phyloP scores from a whole-genome alignment of 495 filamentous ascomycete genomes.

The Neurospora intermedia region DNA sequence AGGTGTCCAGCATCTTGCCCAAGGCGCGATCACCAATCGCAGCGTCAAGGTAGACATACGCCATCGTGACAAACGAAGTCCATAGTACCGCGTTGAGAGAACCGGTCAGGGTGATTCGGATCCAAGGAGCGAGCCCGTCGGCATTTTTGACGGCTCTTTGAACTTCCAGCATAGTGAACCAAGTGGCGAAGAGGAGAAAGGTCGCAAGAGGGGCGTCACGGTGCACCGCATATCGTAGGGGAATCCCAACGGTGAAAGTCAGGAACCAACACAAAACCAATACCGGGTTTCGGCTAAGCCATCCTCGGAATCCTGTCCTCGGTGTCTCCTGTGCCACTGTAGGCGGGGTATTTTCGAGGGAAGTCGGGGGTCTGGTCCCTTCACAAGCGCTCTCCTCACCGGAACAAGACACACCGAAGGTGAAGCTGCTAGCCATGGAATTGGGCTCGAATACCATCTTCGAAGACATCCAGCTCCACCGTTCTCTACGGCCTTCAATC shows the following conservation, averaged over 20 bases:
- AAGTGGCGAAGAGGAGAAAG: constrained; percentile 27
- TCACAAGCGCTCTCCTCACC: not conserved
- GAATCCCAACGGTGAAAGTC: constrained; percentile 17
- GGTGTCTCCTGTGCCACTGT: not conserved
- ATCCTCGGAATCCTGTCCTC: not conserved
- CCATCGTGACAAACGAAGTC: constrained; percentile 30
- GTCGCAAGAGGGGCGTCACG: constrained; percentile 25
- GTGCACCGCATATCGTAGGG: constrained; percentile 12
- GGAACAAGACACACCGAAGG: not conserved
- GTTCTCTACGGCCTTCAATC: not conserved
- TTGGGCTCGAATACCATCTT: constrained; percentile 5
- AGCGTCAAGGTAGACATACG: constrained; percentile 28
- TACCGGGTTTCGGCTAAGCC: constrained; percentile 11
- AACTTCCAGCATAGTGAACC: constrained; percentile 28
- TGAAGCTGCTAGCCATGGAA: constrained; percentile 3
- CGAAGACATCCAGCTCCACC: not conserved
- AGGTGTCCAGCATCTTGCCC: constrained; percentile 17
- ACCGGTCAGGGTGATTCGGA: constrained; percentile 22
- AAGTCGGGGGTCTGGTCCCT: not conserved
- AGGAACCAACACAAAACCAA: constrained; percentile 18
- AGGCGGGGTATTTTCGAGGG: not conserved
- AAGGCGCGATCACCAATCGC: constrained; percentile 16
- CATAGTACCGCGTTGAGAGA: constrained; percentile 32
- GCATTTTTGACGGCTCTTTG: constrained; percentile 23
- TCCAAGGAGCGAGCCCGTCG: constrained; percentile 8